Evolutionary conservation across 2,329 filamentous ascomycete species (phyloP).

Genomic region (Huntiella savannae): DNA sequence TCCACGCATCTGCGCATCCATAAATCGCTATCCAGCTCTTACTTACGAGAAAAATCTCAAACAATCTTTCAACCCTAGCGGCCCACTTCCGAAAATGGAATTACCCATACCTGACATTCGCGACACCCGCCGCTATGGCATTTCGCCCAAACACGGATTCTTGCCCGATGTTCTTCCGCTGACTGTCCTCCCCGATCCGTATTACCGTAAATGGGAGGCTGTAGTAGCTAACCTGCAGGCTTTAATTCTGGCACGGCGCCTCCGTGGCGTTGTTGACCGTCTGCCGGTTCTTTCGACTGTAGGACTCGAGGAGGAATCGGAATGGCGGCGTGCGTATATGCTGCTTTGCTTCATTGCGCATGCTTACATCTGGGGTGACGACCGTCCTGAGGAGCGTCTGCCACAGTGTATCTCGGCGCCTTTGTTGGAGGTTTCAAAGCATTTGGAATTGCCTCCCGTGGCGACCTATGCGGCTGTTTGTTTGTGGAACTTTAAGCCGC

Average conservation of each 20-base stretch:
- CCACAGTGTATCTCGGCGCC: conserved; percentile 72
- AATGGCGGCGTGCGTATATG: conserved; percentile 89
- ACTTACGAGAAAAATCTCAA: not conserved
- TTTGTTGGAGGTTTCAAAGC: conserved; percentile 54
- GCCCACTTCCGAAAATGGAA: conserved; percentile 22
- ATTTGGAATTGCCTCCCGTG: conserved; percentile 74
- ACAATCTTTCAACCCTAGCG: not conserved
- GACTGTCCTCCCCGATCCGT: conserved; percentile 63
- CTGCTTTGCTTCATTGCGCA: conserved; percentile 82
- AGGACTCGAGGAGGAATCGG: conserved; percentile 61
- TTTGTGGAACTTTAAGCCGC: conserved; percentile 91
- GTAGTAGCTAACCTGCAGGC: conserved; percentile 71
- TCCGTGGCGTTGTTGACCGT: conserved; percentile 60
- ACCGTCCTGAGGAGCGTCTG: conserved; percentile 57
- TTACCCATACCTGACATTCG: conserved; percentile 43
- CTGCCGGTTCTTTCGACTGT: conserved; percentile 70
- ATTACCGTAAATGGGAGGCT: conserved; percentile 91
- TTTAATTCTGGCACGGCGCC: conserved; percentile 64
- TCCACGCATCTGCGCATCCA: not conserved
- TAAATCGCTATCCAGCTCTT: not conserved
- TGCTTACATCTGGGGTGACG: conserved; percentile 90
- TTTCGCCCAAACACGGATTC: conserved; percentile 66
- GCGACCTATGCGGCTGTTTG: conserved; percentile 85
- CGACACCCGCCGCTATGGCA: conserved; percentile 45
- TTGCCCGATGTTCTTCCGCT: conserved; percentile 67